Conservation (phyloP, 768 basidiomycete genomes). For the Macrocybe gigantea region DNA sequence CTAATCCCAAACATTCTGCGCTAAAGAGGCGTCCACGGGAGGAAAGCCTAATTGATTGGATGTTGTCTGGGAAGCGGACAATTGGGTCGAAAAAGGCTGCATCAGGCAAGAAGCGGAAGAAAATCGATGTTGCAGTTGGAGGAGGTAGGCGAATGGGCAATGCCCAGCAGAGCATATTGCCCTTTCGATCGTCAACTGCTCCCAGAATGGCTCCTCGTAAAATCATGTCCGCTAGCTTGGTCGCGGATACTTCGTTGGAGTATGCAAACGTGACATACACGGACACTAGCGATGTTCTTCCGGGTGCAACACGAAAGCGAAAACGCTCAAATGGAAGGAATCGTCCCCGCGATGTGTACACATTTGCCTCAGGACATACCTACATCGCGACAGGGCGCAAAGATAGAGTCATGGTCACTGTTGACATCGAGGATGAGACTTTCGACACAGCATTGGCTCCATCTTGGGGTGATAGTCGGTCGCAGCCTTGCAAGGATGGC, state of each 20-base stretch:
- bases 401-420: conserved; percentile 25
- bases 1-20: conserved; percentile 4
- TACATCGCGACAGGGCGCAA: conserved; percentile 32
- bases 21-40: conserved; percentile 23
- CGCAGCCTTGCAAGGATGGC: too few relatives aligned
- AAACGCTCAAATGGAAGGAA: conserved; percentile 22
- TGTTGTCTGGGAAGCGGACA: conserved; percentile 45
- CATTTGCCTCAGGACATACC: conserved; percentile 28
- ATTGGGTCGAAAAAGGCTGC: conserved; percentile 9
- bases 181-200: too few relatives aligned
- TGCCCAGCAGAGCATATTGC: too few relatives aligned
- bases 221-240: too few relatives aligned
- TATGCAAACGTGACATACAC: too few relatives aligned
- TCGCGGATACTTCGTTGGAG: too few relatives aligned
- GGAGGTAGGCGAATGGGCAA: too few relatives aligned
- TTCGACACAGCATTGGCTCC: conserved; percentile 38
- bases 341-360: conserved; percentile 27
- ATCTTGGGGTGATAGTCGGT: neutral
- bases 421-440: conserved; percentile 38
- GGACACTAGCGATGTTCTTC: neutral
- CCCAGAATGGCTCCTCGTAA: too few relatives aligned
- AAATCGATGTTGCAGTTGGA: too few relatives aligned
- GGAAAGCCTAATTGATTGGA: conserved; percentile 60
- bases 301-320: conserved; percentile 17
- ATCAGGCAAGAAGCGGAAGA: too few relatives aligned